A percentile compares a stretch with the other conserved stretches of the same genome.
Evolutionary conservation across 495 filamentous ascomycete genomes (phyloP).

Genomic region (Physcia stellaris): DNA sequence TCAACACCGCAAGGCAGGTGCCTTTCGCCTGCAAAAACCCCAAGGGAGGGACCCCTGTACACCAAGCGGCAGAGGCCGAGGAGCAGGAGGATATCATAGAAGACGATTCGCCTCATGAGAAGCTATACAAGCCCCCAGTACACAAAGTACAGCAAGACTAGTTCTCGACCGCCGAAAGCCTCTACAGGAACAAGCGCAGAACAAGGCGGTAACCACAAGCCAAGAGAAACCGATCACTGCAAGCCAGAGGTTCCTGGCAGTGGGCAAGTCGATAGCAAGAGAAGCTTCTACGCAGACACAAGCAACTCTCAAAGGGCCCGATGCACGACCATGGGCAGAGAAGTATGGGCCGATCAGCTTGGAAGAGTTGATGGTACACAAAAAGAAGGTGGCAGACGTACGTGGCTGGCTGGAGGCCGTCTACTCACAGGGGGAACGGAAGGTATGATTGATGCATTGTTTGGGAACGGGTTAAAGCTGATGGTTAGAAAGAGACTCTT

Average conservation of each 20-base stretch:
- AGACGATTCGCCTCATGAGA: constrained; percentile 24
- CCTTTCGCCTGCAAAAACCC: constrained; percentile 8
- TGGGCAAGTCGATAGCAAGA: background rate
- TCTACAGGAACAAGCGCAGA: constrained; percentile 1
- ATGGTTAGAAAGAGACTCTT: constrained; percentile 51
- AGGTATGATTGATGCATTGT: constrained; percentile 18
- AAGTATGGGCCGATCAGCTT: constrained; percentile 58
- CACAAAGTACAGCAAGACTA: constrained; percentile 11
- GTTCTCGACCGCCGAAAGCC: constrained; percentile 13
- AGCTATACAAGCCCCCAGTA: constrained; percentile 11
- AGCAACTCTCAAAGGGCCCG: constrained; percentile 1
- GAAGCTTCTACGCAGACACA: background rate
- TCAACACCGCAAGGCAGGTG: constrained; percentile 15
- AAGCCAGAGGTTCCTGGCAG: constrained; percentile 10
- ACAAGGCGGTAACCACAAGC: background rate
- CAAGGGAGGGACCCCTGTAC: background rate
- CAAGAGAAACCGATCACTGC: background rate
- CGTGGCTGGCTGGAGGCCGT: constrained; percentile 65
- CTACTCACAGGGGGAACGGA: constrained; percentile 39
- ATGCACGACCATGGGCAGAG: constrained; percentile 65
- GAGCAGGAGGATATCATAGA: constrained; percentile 27
- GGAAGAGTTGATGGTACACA: constrained; percentile 84
- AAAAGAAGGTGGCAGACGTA: constrained; percentile 82
- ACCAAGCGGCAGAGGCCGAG: background rate
- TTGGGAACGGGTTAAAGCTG: background rate